Base-by-base conservation (phyloP, 495 filamentous ascomycete genomes). In the Aspergillus cristatus region DNA sequence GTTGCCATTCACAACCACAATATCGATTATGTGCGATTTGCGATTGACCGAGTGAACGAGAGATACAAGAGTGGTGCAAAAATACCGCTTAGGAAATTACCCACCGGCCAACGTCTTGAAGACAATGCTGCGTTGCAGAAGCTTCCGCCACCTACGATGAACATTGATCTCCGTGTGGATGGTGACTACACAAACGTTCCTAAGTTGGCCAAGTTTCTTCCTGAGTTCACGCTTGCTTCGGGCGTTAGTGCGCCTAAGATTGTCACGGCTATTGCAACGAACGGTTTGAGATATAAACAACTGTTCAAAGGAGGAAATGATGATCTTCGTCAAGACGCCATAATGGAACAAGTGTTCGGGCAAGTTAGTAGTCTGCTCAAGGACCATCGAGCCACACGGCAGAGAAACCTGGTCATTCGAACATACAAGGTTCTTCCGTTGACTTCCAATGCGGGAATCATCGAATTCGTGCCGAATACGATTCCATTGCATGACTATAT, bases 311-410 rank as follows among this genome's bases (percentile, higher is more conserved):
- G 84, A 49, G 86, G 89, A 18, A 88, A 85, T 45, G 89, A 97
- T 56, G 91, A 98, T 51, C 72, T 99, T 10, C 82, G 91, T n/a
- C 91, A 99, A 63, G 91, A 99, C 52, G 86, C 91, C 13, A 99
- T 99, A 63, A 99, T 99, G 93, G 93, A 97, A 57, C 91, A 99
- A 62, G 91, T 99, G 20, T 99, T 97, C 61, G 86, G 85, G 34
- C 85, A 94, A 72, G 91, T 96, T 18, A 94, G 83, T 50, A 81
- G 82, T 38, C 78, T 97, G 4, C 70, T 99, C 16, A 82, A 83
- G 59, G 80, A 82, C 16, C 83, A 95, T 48, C 76, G 82, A 34
- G 76, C 82, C 8, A 95, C 93, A 6, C 79, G 84, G 7, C 88
- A 93, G 48, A 82, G 91, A 1, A 84, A 90, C 45, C 70, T 99